phyloP scores from a whole-genome alignment of 148 eudicot species.

The Camellia japonica region DNA sequence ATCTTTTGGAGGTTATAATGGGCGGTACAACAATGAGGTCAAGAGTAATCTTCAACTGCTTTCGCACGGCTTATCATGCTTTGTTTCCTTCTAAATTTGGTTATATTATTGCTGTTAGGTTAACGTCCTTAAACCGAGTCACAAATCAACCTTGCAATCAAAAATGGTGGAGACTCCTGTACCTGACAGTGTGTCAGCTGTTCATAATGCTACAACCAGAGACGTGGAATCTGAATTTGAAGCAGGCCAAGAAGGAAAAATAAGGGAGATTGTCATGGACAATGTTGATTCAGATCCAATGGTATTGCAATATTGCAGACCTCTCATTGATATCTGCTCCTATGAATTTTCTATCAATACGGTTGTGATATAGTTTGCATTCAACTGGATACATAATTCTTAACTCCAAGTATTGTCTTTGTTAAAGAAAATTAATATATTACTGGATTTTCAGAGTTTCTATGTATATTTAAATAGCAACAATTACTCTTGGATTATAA shows the following conservation, averaged over 20 bases:
- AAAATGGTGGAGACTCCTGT: conserved; percentile 58
- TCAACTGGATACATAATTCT: not conserved
- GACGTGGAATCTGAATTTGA: conserved; percentile 73
- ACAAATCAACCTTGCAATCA: conserved; percentile 72
- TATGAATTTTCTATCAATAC: too few species aligned
- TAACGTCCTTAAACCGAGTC: conserved; percentile 92
- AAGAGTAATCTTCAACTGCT: conserved; percentile 10
- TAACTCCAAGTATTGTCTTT: not conserved
- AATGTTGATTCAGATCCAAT: conserved; percentile 50
- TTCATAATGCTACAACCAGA: conserved; percentile 61
- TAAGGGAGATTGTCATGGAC: conserved; percentile 78
- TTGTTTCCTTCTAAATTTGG: conserved; percentile 10
- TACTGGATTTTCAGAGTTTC: not conserved
- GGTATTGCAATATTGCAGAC: conserved; percentile 22
- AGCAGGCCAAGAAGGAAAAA: conserved; percentile 68
- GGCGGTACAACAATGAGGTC: conserved; percentile 96
- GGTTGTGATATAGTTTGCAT: not conserved
- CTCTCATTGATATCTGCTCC: not conserved
- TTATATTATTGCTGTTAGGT: conserved; percentile 47
- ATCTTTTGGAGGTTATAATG: conserved; percentile 97
- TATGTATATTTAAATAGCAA: not conserved
- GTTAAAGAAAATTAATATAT: not conserved
- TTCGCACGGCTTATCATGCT: conserved; percentile 6
- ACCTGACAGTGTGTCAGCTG: conserved; percentile 75
- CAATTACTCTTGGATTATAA: not conserved